phyloP scores from a whole-genome alignment of 257 asterid genomes.

The Osmanthus fragrans region DNA sequence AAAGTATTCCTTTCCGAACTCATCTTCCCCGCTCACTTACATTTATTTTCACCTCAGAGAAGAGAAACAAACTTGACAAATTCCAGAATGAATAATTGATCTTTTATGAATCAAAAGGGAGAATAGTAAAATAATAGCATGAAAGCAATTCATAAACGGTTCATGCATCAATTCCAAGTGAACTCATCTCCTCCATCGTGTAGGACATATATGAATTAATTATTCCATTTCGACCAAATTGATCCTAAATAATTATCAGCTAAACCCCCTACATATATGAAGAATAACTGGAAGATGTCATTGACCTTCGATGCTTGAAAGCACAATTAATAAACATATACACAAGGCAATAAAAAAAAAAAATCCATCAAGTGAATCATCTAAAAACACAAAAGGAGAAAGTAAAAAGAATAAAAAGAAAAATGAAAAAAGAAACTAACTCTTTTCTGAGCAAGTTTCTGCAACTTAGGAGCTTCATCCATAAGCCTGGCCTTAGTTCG shows the following conservation, averaged over 20 bases:
- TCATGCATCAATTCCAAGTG: not conserved
- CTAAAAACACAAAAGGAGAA: not conserved
- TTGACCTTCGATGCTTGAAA: not conserved
- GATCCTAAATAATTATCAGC: not conserved
- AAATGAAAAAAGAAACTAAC: constrained; percentile 25
- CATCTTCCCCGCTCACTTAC: too few species aligned
- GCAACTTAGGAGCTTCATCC: constrained; percentile 80
- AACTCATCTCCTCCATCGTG: not conserved
- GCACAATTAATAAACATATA: not conserved
- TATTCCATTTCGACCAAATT: not conserved
- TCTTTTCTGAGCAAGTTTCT: constrained; percentile 73
- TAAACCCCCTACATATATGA: not conserved
- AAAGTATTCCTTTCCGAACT: too few species aligned
- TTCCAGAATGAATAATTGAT: too few species aligned
- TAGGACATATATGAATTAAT: not conserved
- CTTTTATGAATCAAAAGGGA: too few species aligned
- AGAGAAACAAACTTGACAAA: too few species aligned
- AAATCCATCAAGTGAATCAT: not conserved
- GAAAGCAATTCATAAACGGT: too few species aligned
- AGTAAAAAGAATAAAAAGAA: not conserved
- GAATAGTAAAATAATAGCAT: too few species aligned
- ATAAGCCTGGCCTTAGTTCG: constrained; percentile 75
- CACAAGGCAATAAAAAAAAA: not conserved
- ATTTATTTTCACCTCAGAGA: too few species aligned
- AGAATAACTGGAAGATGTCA: not conserved